A percentile compares a stretch with the other conserved stretches of the same genome.
phyloP scores from a whole-genome alignment of 225 moss, liverwort and hornwort genomes.

The Ulota crispa region DNA sequence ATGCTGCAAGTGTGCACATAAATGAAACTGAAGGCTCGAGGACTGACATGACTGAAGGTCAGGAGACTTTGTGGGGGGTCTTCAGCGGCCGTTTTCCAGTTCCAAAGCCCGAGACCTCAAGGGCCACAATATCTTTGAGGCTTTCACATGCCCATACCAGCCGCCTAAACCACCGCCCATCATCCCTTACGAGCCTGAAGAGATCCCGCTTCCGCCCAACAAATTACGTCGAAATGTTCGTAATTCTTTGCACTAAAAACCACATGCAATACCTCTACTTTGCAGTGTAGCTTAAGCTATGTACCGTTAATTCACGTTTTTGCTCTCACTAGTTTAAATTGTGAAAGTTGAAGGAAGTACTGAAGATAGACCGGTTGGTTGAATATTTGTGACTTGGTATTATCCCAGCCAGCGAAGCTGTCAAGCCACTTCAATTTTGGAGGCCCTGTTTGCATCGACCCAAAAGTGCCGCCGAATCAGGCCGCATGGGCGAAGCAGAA shows the following conservation, averaged over 20 bases:
- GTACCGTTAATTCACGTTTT: not conserved
- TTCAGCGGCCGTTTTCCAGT: slow-evolving; percentile 46
- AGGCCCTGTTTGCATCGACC: slow-evolving; percentile 36
- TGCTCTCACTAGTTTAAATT: not conserved
- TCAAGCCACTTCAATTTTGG: slow-evolving; percentile 40
- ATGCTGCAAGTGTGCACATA: not conserved
- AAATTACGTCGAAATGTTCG: slow-evolving; percentile 43
- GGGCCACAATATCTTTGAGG: slow-evolving; percentile 42
- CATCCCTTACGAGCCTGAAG: slow-evolving; percentile 36
- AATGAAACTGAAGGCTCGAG: slow-evolving; percentile 10
- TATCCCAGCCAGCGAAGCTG: slow-evolving; percentile 20
- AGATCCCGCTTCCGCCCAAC: slow-evolving; percentile 35
- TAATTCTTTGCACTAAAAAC: not conserved
- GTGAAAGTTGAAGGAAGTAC: not conserved
- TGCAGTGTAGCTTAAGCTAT: not conserved
- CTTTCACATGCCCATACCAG: slow-evolving; percentile 33
- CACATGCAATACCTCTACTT: not conserved
- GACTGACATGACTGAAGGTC: slow-evolving; percentile 36
- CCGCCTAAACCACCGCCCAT: slow-evolving; percentile 32
- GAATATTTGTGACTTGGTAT: not conserved
- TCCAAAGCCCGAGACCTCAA: slow-evolving; percentile 38
- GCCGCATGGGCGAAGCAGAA: slow-evolving; percentile 44
- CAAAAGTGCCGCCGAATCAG: not conserved
- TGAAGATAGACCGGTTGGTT: not conserved
- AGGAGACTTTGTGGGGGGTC: slow-evolving; percentile 35